Evolutionary conservation across 768 basidiomycete genomes (phyloP).

Genomic region (Suillus plorans): DNA sequence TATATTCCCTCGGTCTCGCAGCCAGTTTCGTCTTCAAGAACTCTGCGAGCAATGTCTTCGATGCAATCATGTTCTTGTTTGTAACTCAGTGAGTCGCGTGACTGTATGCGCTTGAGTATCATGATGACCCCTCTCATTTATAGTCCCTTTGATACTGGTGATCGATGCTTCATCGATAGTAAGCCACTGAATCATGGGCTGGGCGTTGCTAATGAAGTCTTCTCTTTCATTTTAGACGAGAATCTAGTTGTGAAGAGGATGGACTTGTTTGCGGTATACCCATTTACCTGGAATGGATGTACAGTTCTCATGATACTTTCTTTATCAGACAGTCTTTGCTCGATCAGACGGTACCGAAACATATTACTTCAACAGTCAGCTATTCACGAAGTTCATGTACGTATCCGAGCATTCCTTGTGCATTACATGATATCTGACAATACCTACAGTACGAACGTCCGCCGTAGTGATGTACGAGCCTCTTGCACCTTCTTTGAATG

Average conservation of each 20-base stretch:
- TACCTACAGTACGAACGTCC: conserved; percentile 58
- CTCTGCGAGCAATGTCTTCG: conserved; percentile 69
- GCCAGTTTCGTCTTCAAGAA: conserved; percentile 82
- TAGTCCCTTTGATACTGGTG: conserved; percentile 80
- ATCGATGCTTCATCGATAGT: conserved; percentile 76
- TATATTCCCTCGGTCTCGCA: conserved; percentile 72
- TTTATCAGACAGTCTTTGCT: conserved; percentile 59
- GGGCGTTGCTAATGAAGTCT: conserved; percentile 1
- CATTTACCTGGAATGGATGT: background rate
- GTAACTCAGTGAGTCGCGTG: conserved; percentile 68
- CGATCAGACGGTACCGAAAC: conserved; percentile 76
- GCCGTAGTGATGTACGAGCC: conserved; percentile 60
- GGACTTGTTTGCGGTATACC: conserved; percentile 67
- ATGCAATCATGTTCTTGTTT: conserved; percentile 80
- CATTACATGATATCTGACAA: conserved; percentile 4
- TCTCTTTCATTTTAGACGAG: conserved; percentile 44
- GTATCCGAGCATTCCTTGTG: conserved; percentile 20
- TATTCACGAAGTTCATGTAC: conserved; percentile 74
- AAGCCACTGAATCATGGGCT: conserved; percentile 14
- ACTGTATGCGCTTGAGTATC: background rate
- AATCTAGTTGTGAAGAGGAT: conserved; percentile 78
- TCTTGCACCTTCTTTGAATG: background rate
- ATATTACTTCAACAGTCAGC: conserved; percentile 79
- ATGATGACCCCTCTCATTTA: conserved; percentile 5
- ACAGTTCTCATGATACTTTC: conserved; percentile 1